phyloP scores from a whole-genome alignment of 768 basidiomycete genomes.

The Collybia sordida region DNA sequence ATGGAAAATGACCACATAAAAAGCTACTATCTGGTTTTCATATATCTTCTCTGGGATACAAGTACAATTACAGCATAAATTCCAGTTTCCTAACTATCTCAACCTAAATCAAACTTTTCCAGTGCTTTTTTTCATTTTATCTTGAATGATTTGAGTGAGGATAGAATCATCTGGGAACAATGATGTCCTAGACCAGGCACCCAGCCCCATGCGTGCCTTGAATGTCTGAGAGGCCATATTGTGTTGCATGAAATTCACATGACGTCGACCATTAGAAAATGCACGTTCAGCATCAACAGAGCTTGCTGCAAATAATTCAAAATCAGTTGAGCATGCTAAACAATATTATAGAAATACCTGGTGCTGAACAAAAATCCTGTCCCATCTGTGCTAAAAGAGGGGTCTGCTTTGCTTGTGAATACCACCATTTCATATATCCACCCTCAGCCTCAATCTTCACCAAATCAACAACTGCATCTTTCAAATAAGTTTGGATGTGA shows the following conservation, averaged over 20 bases:
- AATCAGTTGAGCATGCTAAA: neutral
- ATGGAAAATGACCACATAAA: too few relatives aligned
- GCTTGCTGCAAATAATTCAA: neutral
- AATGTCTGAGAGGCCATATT: slow-evolving; percentile 32
- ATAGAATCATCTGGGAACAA: slow-evolving; percentile 21
- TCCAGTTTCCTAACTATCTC: too few relatives aligned
- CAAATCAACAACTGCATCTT: slow-evolving; percentile 1
- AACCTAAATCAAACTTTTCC: too few relatives aligned
- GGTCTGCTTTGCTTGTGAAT: neutral
- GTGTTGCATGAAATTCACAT: slow-evolving; percentile 32
- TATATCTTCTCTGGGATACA: too few relatives aligned
- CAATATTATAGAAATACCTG: slow-evolving; percentile 6
- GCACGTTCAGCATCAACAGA: slow-evolving; percentile 1
- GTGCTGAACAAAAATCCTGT: slow-evolving; percentile 4
- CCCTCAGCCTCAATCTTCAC: slow-evolving; percentile 7
- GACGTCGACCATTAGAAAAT: slow-evolving; percentile 10
- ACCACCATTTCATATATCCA: slow-evolving; percentile 12
- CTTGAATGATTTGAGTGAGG: too few relatives aligned
- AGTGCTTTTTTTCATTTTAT: too few relatives aligned
- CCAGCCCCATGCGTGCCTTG: slow-evolving; percentile 27
- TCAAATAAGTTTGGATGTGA: slow-evolving; percentile 5
- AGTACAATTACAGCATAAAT: too few relatives aligned
- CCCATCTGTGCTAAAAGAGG: slow-evolving; percentile 10
- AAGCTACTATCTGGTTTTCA: too few relatives aligned
- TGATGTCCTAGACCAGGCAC: slow-evolving; percentile 27